Evolutionary conservation across 73 alveolate genomes (phyloP).

Genomic region (Paramecium sonneborni): DNA sequence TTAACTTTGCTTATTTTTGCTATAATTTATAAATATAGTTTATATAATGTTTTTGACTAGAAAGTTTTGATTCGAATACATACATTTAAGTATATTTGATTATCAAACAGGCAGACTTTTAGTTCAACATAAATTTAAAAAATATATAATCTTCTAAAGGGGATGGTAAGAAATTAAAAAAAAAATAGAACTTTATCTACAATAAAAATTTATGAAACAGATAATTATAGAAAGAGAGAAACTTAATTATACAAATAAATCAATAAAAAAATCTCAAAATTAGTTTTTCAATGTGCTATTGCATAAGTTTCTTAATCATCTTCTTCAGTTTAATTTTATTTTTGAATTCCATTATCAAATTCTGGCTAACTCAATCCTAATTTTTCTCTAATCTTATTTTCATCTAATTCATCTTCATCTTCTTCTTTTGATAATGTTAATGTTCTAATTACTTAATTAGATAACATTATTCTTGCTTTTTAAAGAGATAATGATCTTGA

Average conservation of each 20-base stretch:
- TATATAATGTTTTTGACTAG: not conserved
- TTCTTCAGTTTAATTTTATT: not conserved
- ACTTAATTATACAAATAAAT: not conserved
- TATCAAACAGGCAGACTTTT: no score
- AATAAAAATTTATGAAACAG: no score
- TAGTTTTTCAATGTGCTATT: not conserved
- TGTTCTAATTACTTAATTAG: not conserved
- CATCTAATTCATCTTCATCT: not conserved
- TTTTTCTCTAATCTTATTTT: not conserved
- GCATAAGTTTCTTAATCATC: not conserved
- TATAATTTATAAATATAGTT: not conserved
- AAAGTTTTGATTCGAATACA: not conserved
- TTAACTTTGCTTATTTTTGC: not conserved
- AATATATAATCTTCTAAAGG: not conserved
- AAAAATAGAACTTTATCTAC: no score
- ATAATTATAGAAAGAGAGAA: no score
- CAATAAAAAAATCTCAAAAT: not conserved
- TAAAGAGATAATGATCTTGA: not conserved
- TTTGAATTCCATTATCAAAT: not conserved
- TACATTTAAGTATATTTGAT: not conserved
- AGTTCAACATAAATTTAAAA: not conserved
- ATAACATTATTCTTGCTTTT: not conserved
- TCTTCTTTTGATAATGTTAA: conserved; percentile 2
- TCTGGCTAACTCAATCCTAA: not conserved
- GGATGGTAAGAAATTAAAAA: no score